A percentile compares a stretch with the other conserved stretches of the same genome.
phyloP scores from a whole-genome alignment of 306 rosid genomes.

The Canavalia ensiformis region DNA sequence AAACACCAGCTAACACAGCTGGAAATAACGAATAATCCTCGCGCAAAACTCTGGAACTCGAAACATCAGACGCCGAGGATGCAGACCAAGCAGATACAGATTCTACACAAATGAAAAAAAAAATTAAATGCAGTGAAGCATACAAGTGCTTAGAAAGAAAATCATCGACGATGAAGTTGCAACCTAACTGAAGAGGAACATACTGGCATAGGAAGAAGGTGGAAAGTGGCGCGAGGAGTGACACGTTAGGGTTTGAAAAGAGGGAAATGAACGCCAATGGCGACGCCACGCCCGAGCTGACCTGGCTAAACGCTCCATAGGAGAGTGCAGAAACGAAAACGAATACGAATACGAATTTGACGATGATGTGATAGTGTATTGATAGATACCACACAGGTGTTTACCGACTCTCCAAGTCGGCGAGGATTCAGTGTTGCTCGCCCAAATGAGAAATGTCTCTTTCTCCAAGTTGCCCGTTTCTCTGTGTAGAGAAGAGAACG shows the following conservation, averaged over 20 bases:
- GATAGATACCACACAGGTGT: background rate
- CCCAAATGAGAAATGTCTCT: background rate
- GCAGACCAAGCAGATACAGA: conserved; percentile 30
- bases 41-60: conserved; percentile 34
- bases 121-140: background rate
- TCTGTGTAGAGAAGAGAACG: background rate
- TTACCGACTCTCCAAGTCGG: background rate
- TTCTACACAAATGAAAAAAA: conserved; percentile 48
- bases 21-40: conserved; percentile 53
- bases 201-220: conserved; percentile 52
- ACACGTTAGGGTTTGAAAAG: conserved; percentile 64
- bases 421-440: background rate
- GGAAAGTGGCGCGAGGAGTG: conserved; percentile 40
- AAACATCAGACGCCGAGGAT: conserved; percentile 50
- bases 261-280: conserved; percentile 45
- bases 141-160: background rate
- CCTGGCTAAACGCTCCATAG: conserved; percentile 61
- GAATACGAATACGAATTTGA: background rate
- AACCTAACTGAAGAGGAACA: conserved; percentile 15
- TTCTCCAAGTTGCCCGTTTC: background rate
- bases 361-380: background rate
- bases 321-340: background rate
- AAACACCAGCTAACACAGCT: conserved; percentile 57
- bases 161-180: background rate
- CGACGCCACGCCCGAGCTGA: conserved; percentile 54